Base-by-base conservation (phyloP, 306 rosid genomes). In the Sphenostylis stenocarpa region DNA sequence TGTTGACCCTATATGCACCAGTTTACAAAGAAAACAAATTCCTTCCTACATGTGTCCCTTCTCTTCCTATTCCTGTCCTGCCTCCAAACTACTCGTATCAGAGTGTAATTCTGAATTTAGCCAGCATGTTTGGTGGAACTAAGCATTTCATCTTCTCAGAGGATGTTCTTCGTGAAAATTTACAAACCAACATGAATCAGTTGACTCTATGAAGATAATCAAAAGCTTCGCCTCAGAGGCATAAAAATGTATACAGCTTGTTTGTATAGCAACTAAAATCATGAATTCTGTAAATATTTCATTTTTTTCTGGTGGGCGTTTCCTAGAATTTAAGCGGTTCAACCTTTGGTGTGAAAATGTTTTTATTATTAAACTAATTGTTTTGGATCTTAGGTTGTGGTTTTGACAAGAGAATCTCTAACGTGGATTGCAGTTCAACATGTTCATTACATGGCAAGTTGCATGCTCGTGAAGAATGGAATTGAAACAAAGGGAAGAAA, bases 31-130 rank as follows among this genome's bases (percentile, higher is more conserved):
- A 89, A 81, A 81, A 52, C 48, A 97, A 88, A 65, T 95, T 83
- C 55, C 70, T 85, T 29, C 99, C 99, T 9, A 77, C 72, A 63
- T 95, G 92, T 21, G 60, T 90, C 70, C 99, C 99, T 19, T 64
- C 86, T 70, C 90, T 92, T 84, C 96, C 93, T 7, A 77, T 28
- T 0, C 73, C 81, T 68, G 78, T 82, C 65, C 74, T 83, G 77
- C 86, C 93, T 3, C 71, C 82, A 17, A 41, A 62, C 49, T 43
- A 56, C 57, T 67, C 82, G 7, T 77, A 76, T 61, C 85, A 89
- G 82, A 84, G 83, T 66, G 86, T 81, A 61, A 77, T 90, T 76
- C 48, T 33, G 83, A 84, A 89, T 80, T 57, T 92, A 56, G 96
- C 93, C 1, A 76, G 79, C 41, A 55, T 88, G 78, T 90, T 95